Percentiles rank a stretch among this genome's conserved stretches.
Conservation (phyloP, 2,329 filamentous ascomycete species). For the Phaeosphaeria sp. region DNA sequence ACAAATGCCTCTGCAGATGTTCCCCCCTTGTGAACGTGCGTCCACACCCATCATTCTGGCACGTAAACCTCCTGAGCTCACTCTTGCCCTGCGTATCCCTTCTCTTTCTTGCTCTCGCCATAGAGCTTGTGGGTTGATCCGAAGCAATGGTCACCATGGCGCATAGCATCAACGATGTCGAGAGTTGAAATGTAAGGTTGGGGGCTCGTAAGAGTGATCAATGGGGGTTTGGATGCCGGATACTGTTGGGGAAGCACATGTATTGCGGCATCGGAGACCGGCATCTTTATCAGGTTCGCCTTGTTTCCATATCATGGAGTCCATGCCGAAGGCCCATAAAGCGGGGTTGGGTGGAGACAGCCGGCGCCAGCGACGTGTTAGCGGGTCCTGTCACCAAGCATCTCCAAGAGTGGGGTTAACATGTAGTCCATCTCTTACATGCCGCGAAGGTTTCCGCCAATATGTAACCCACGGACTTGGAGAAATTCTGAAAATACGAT, state of each 20-base stretch:
- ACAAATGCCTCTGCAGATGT: conserved; percentile 91
- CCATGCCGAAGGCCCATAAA: conserved; percentile 16
- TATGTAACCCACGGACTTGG: no score
- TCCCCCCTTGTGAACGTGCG: conserved; percentile 96
- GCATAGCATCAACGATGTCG: conserved; percentile 12
- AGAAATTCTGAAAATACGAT: no score
- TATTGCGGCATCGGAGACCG: conserved; percentile 11
- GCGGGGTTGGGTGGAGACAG: conserved; percentile 18
- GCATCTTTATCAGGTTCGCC: conserved; percentile 19
- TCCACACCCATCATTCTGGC: conserved; percentile 81
- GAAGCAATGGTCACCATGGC: conserved; percentile 26
- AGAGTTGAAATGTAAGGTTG: conserved; percentile 35
- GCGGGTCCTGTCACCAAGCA: conserved; percentile 2
- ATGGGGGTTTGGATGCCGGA: conserved; percentile 27
- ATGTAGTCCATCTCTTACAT: no score
- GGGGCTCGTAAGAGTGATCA: conserved; percentile 29
- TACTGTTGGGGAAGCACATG: conserved; percentile 3
- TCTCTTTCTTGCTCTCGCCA: conserved; percentile 70
- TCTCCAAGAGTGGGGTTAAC: conserved; percentile 25
- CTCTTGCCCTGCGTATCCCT: conserved; percentile 54
- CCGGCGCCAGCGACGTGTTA: conserved; percentile 9
- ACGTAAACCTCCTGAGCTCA: conserved; percentile 65
- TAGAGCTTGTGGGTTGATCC: conserved; percentile 30
- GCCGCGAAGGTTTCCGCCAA: no score
- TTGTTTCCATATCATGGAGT: conserved; percentile 20